Evolutionary conservation across 768 basidiomycete species (phyloP).

Genomic region (Phlebiopsis gigantea): DNA sequence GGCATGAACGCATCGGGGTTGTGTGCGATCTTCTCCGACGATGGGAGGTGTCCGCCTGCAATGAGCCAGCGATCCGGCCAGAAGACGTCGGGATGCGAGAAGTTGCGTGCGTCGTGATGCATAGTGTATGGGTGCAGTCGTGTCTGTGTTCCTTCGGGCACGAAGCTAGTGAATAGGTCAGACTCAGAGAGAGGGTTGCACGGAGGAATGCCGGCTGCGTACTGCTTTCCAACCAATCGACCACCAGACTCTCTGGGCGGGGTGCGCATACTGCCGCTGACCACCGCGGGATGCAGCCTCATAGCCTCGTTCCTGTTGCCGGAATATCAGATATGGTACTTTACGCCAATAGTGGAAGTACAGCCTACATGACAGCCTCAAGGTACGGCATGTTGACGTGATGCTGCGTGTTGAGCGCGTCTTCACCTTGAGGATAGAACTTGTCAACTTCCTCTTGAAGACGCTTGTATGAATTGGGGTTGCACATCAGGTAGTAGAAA

Average conservation of each 20-base stretch:
- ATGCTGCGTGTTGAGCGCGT: conserved; percentile 21
- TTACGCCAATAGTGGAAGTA: background rate
- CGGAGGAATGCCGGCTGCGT: conserved; percentile 7
- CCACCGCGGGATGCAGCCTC: conserved; percentile 39
- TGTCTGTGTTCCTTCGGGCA: conserved; percentile 35
- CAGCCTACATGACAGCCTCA: conserved; percentile 32
- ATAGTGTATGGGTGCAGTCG: conserved; percentile 35
- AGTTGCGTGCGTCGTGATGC: conserved; percentile 41
- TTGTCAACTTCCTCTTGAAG: conserved; percentile 39
- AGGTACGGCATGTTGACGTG: conserved; percentile 28
- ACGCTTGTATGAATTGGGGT: conserved; percentile 32
- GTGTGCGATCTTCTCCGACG: conserved; percentile 9
- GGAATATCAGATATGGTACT: background rate
- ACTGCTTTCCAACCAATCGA: conserved; percentile 30
- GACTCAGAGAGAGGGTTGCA: background rate
- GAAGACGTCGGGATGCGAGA: conserved; percentile 36
- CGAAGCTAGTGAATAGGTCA: conserved; percentile 25
- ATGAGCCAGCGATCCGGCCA: conserved; percentile 39
- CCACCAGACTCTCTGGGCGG: conserved; percentile 25
- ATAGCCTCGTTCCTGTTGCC: conserved; percentile 39
- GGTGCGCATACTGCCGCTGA: conserved; percentile 25
- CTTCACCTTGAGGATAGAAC: conserved; percentile 24
- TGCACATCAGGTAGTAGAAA: conserved; percentile 34
- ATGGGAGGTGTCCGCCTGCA: background rate
- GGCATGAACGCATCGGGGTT: conserved; percentile 34